Conservation (phyloP, 2,329 filamentous ascomycete genomes). For the Verticillium dahliae region DNA sequence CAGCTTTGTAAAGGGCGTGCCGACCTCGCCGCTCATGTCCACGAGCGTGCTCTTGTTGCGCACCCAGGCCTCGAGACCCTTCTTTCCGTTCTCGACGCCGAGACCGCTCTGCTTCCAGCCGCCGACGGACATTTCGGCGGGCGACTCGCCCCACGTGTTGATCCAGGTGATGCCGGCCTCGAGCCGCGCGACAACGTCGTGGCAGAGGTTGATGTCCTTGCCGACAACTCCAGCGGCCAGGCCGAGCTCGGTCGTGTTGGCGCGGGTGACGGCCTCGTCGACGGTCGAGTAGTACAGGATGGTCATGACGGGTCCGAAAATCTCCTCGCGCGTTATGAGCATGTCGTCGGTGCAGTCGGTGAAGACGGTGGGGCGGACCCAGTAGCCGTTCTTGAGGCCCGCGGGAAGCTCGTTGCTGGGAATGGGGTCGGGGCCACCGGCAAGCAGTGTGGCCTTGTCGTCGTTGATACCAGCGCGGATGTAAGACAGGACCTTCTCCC, state of each 20-base stretch:
- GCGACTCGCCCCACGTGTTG: constrained; percentile 89
- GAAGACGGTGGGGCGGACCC: constrained; percentile 79
- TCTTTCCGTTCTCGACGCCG: constrained; percentile 78
- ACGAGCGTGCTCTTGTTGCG: constrained; percentile 84
- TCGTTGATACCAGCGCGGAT: constrained; percentile 67
- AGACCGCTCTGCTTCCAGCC: constrained; percentile 89
- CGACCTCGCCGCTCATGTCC: constrained; percentile 67
- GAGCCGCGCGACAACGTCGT: constrained; percentile 62
- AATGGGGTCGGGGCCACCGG: constrained; percentile 58
- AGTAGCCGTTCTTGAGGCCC: constrained; percentile 60
- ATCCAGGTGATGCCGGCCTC: constrained; percentile 88
- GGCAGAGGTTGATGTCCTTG: constrained; percentile 65
- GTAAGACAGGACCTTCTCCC: constrained; percentile 71
- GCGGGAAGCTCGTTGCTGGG: constrained; percentile 40
- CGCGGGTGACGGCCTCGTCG: constrained; percentile 63
- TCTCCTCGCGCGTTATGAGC: constrained; percentile 75
- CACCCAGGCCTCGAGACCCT: constrained; percentile 75
- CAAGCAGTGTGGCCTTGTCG: constrained; percentile 69
- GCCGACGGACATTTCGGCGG: constrained; percentile 86
- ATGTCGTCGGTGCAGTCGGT: constrained; percentile 79
- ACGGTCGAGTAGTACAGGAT: constrained; percentile 68
- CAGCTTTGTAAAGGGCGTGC: constrained; percentile 68
- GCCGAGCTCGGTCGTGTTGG: constrained; percentile 71
- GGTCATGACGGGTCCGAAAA: constrained; percentile 83
- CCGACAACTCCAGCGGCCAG: constrained; percentile 83